A percentile compares a stretch with the other conserved stretches of the same genome.
Conservation (phyloP, 2,329 filamentous ascomycete genomes). For the Fusarium decemcellulare region DNA sequence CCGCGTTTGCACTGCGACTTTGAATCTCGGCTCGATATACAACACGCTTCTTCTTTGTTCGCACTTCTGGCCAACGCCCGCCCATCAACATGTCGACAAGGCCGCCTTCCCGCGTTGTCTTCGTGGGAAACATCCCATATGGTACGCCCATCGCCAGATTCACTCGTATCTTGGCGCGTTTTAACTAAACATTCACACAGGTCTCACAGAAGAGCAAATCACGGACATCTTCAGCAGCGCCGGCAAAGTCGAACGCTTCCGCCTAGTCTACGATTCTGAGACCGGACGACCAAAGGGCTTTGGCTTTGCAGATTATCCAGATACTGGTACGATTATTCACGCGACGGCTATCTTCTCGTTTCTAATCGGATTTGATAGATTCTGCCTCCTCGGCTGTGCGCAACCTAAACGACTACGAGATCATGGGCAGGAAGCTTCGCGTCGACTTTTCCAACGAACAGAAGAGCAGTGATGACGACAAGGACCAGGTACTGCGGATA, state of each 20-base stretch:
- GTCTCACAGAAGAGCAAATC: conserved; percentile 96
- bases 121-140: conserved; percentile 90
- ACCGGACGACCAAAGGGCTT: conserved; percentile 96
- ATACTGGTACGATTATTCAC: conserved; percentile 74
- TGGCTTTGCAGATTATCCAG: conserved; percentile 95
- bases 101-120: conserved; percentile 83
- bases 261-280: conserved; percentile 95
- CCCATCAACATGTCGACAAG: conserved; percentile 73
- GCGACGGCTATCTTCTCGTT: neutral
- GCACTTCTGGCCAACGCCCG: neutral
- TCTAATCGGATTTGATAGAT: conserved; percentile 58
- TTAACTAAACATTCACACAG: conserved; percentile 62
- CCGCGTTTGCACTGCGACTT: conserved; percentile 6
- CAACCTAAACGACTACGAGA: conserved; percentile 94
- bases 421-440: conserved; percentile 93
- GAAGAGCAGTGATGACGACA: conserved; percentile 74
- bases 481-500: conserved; percentile 30
- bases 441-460: conserved; percentile 98
- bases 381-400: conserved; percentile 93
- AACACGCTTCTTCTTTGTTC: neutral
- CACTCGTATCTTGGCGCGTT: conserved; percentile 2
- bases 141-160: conserved; percentile 60
- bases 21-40: neutral
- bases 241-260: conserved; percentile 91
- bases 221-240: conserved; percentile 92